A percentile compares a stretch with the other conserved stretches of the same genome.
phyloP scores from a whole-genome alignment of 495 filamentous ascomycete genomes.

The Aspergillus nanangensis region DNA sequence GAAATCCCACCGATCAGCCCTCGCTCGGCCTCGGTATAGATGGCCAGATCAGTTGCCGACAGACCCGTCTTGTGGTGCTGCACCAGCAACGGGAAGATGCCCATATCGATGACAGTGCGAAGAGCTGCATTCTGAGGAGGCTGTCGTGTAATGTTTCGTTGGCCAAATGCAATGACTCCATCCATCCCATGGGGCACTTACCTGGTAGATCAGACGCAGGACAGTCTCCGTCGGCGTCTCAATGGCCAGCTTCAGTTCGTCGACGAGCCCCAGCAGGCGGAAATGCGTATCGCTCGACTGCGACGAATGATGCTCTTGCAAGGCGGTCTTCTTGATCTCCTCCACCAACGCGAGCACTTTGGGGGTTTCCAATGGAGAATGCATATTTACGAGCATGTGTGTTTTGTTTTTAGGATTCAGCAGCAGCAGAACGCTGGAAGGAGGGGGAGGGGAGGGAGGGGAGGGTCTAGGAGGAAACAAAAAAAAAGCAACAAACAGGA shows the following conservation, averaged over 20 bases:
- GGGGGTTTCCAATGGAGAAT: neutral
- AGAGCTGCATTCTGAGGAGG: conserved; percentile 39
- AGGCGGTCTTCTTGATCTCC: conserved; percentile 17
- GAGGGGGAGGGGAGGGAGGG: neutral
- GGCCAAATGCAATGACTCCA: neutral
- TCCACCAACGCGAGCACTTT: conserved; percentile 19
- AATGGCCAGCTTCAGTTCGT: conserved; percentile 25
- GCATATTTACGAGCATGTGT: neutral
- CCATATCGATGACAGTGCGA: conserved; percentile 29
- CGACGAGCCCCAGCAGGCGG: conserved; percentile 26
- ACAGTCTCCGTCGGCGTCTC: conserved; percentile 35
- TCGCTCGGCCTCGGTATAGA: conserved; percentile 23
- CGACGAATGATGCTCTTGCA: conserved; percentile 21
- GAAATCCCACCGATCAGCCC: conserved; percentile 27
- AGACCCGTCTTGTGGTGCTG: conserved; percentile 20
- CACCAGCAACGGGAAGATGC: conserved; percentile 26
- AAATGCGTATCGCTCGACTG: conserved; percentile 15
- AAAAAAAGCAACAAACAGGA: too few species aligned
- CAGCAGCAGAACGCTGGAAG: neutral
- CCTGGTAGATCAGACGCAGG: conserved; percentile 36
- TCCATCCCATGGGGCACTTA: conserved; percentile 1
- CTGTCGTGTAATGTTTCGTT: conserved; percentile 18
- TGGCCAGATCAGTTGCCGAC: conserved; percentile 22
- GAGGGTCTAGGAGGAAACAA: too few species aligned
- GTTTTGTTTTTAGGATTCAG: neutral